Conservation (phyloP, 2,329 filamentous ascomycete species). For the Claviceps sorghi region DNA sequence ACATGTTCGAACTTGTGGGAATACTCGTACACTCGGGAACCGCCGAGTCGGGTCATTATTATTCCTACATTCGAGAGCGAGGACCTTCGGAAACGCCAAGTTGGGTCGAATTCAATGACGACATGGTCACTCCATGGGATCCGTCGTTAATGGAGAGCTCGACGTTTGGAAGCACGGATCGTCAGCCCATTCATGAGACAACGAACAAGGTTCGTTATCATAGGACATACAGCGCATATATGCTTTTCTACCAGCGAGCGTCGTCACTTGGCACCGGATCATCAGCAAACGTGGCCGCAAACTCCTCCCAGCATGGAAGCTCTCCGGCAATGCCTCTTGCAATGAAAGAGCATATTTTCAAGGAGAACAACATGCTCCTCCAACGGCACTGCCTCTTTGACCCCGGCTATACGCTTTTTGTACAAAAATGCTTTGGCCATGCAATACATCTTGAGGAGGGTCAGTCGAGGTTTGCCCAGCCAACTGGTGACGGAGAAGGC, state of each 20-base stretch:
- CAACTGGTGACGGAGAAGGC: slow-evolving; percentile 1
- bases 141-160: slow-evolving; percentile 54
- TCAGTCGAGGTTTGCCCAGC: not conserved
- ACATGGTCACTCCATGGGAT: slow-evolving; percentile 65
- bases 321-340: slow-evolving; percentile 30
- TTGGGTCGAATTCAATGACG: slow-evolving; percentile 94
- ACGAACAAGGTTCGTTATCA: slow-evolving; percentile 34
- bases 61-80: slow-evolving; percentile 82
- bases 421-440: slow-evolving; percentile 45
- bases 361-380: slow-evolving; percentile 59
- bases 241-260: slow-evolving; percentile 88
- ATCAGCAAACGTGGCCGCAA: not conserved
- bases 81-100: slow-evolving; percentile 34
- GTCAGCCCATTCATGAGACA: slow-evolving; percentile 29
- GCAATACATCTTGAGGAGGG: slow-evolving; percentile 32
- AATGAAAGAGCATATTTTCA: slow-evolving; percentile 45
- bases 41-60: slow-evolving; percentile 91
- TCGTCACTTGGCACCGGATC: slow-evolving; percentile 38
- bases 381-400: slow-evolving; percentile 71
- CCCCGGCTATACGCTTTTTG: slow-evolving; percentile 51
- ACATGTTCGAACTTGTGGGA: slow-evolving; percentile 87
- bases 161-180: slow-evolving; percentile 63
- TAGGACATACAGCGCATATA: slow-evolving; percentile 82
- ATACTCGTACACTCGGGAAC: slow-evolving; percentile 87
- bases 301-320: slow-evolving; percentile 9